These are phyloP conservation scores for Crinitomyces ghanaensis DNA, from an alignment of 805 yeast species.

Conservation along the genomic window DNA sequence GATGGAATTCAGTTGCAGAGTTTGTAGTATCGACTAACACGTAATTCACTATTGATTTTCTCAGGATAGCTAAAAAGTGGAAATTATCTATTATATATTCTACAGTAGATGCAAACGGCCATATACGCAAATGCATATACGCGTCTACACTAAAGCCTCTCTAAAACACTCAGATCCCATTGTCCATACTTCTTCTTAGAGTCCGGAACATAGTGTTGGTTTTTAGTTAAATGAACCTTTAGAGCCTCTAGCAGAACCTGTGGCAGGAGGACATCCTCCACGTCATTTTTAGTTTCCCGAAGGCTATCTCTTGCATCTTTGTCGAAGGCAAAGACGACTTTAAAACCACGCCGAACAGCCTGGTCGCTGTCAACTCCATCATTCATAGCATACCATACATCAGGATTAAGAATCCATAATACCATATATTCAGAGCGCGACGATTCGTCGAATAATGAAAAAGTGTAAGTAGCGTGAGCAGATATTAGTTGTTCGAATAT, in stretches of 20 bases:
- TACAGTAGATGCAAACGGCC: background rate
- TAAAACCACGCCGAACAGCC: too few species aligned
- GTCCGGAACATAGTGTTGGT: constrained; percentile 29
- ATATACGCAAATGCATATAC: background rate
- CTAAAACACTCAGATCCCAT: constrained; percentile 25
- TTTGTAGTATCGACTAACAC: constrained; percentile 1
- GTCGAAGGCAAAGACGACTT: constrained; percentile 34
- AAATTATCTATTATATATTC: background rate
- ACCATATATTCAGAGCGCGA: constrained; percentile 3
- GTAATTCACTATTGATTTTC: background rate
- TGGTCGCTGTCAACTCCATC: constrained; percentile 7
- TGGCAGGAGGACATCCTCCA: constrained; percentile 31
- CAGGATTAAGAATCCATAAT: constrained; percentile 43
- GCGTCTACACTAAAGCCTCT: constrained; percentile 6
- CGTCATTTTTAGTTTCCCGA: constrained; percentile 27
- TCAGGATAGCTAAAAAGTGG: too few species aligned
- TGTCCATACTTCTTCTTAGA: constrained; percentile 14
- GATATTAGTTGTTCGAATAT: constrained; percentile 21
- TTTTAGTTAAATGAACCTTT: constrained; percentile 17
- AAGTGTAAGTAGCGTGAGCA: constrained; percentile 25
- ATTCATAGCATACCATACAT: constrained; percentile 23
- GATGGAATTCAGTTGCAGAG: constrained; percentile 8
- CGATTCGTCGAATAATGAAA: too few species aligned
- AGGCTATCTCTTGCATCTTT: constrained; percentile 21
- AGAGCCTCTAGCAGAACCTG: constrained; percentile 25